Evolutionary conservation across 495 filamentous ascomycete genomes (phyloP).

Genomic region (Tuber magnatum): DNA sequence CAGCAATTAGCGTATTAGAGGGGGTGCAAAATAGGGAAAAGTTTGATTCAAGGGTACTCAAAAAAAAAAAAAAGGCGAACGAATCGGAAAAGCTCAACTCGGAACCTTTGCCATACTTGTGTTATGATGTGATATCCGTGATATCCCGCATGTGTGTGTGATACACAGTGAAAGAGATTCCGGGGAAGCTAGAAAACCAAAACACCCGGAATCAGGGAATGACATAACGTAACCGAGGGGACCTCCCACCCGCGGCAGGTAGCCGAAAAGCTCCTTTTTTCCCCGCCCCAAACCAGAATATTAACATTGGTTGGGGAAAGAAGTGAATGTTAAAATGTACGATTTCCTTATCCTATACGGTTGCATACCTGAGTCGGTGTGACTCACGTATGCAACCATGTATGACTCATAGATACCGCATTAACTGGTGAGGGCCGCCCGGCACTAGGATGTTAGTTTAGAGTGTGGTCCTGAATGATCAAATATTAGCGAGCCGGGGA

Average conservation of each 20-base stretch:
- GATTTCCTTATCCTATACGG: too few relatives aligned
- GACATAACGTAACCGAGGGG: neutral
- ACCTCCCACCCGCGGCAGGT: neutral
- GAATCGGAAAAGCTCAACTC: neutral
- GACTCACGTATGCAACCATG: too few relatives aligned
- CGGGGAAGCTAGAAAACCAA: neutral
- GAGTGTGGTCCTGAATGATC: too few relatives aligned
- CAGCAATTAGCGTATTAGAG: conserved; percentile 32
- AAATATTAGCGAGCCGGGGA: too few relatives aligned
- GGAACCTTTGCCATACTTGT: neutral
- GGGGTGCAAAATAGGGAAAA: conserved; percentile 18
- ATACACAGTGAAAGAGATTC: neutral
- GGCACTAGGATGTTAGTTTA: too few relatives aligned
- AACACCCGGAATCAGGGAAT: neutral
- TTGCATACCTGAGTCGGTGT: too few relatives aligned
- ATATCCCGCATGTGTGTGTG: neutral
- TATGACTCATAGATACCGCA: too few relatives aligned
- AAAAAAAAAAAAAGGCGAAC: neutral
- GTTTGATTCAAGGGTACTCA: neutral
- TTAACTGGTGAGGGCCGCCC: too few relatives aligned
- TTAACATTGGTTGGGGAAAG: neutral
- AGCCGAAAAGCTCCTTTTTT: neutral
- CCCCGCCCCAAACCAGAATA: neutral
- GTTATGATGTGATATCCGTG: neutral
- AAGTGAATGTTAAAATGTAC: too few relatives aligned